Conservation (phyloP, 306 rosid genomes). For the Lablab purpureus region DNA sequence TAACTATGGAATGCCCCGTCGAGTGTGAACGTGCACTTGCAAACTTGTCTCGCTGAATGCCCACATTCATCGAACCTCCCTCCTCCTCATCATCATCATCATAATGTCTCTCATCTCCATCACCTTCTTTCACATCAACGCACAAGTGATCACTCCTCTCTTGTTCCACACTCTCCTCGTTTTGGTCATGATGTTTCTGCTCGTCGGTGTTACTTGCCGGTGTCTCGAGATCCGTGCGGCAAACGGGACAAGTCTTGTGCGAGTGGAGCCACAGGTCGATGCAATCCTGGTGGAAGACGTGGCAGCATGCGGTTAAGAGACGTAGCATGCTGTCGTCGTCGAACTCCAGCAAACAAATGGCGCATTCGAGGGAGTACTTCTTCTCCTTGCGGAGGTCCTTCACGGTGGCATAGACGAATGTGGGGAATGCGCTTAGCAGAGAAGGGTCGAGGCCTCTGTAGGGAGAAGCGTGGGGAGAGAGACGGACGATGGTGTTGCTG, state of each 20-base stretch:
- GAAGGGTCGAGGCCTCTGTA: conserved; percentile 60
- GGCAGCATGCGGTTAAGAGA: conserved; percentile 57
- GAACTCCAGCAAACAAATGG: conserved; percentile 73
- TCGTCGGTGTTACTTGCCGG: not conserved
- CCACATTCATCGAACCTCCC: not conserved
- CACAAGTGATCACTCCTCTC: conserved; percentile 24
- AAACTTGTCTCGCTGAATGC: conserved; percentile 26
- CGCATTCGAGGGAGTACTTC: conserved; percentile 62
- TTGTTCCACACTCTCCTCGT: not conserved
- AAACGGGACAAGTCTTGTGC: conserved; percentile 77
- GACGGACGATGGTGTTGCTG: conserved; percentile 25
- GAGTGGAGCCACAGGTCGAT: conserved; percentile 74
- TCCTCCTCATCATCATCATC: conserved; percentile 1
- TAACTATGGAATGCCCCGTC: conserved; percentile 72
- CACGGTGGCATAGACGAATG: conserved; percentile 61
- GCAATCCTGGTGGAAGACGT: conserved; percentile 78
- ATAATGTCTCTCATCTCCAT: not conserved
- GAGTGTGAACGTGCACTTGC: conserved; percentile 62
- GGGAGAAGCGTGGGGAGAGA: conserved; percentile 7
- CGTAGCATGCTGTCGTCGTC: conserved; percentile 64
- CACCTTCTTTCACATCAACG: conserved; percentile 55
- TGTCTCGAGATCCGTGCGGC: conserved; percentile 67
- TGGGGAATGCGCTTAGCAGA: conserved; percentile 58
- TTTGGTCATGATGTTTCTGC: conserved; percentile 30
- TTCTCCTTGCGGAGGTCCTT: conserved; percentile 56